Evolutionary conservation across 768 basidiomycete species (phyloP).

Genomic region (Melanogaster broomeanus): DNA sequence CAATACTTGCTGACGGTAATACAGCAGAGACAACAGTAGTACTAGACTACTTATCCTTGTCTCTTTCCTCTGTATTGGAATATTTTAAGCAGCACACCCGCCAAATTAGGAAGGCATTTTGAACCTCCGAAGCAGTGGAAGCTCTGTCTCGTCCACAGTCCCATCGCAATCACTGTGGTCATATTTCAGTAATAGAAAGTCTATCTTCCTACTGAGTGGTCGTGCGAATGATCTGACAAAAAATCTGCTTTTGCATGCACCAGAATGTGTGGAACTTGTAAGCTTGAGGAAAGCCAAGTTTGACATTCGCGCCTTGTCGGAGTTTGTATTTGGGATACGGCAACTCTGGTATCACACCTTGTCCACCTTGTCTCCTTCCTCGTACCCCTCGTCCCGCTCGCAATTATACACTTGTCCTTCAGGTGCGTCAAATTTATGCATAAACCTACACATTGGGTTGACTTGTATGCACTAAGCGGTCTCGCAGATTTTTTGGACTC

Average conservation of each 20-base stretch:
- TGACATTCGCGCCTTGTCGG: constrained; percentile 37
- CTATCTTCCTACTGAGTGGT: neutral
- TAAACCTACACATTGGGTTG: neutral
- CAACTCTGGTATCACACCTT: constrained; percentile 32
- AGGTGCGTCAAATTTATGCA: constrained; percentile 27
- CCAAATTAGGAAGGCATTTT: constrained; percentile 11
- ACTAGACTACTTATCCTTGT: too few species aligned
- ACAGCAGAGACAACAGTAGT: too few species aligned
- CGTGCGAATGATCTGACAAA: too few species aligned
- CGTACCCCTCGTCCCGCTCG: constrained; percentile 24
- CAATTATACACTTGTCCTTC: constrained; percentile 16
- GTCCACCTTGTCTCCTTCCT: constrained; percentile 37
- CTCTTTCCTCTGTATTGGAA: too few species aligned
- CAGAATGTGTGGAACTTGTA: neutral
- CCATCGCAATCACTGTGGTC: neutral
- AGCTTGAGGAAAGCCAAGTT: constrained; percentile 11
- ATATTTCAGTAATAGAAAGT: neutral
- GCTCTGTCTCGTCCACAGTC: neutral
- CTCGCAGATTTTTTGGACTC: constrained; percentile 29
- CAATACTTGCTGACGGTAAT: too few species aligned
- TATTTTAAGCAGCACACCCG: too few species aligned
- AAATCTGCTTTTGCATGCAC: neutral
- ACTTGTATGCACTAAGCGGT: constrained; percentile 4
- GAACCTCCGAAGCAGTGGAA: constrained; percentile 7
- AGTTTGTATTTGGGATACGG: constrained; percentile 35